Evolutionary conservation across 768 basidiomycete genomes (phyloP), one percentile per base, ranked within the genome.

Genomic region (Mycena crocata): DNA sequence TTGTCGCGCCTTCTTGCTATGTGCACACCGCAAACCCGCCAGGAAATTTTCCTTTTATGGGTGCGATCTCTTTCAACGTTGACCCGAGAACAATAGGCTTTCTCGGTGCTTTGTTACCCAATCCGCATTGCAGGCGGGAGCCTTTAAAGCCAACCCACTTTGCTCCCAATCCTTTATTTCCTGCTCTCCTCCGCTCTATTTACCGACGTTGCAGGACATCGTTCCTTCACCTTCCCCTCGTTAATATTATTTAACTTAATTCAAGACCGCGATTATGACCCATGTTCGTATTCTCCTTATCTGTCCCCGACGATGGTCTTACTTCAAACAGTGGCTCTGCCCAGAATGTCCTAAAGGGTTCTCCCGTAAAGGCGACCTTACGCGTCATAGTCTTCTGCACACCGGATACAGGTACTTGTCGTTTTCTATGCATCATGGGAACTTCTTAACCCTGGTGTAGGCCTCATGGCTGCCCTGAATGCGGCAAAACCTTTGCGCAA

Each of bases 401-500:
- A 77, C 76, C 23, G 85, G 84, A 26, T 71, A 79, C 48, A 88
- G 81, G 90, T 90, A 74, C 72, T n/a, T n/a, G 81, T 75, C 55
- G 6, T 78, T 68, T 34, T 50, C 46, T n/a, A 45, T 13, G 24
- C 23, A 32, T 30, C 23, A 24, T 57, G 12, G 23, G 42, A 57
- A 26, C 17, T 40, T 46, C 28, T 19, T 48, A 13, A 48, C 42
- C 24, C 62, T 26, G 31, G 51, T 52, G 24, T 55, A 92, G 91
- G 56, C 86, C 85, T 8, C 80, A 87, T 65, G 60, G 72, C 3
- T 93, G 91, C 72, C 66, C 73, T 42, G 72, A 75, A 7, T 93
- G 92, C 71, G 76, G 75, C 6, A 90, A 86, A 72, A 69, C 71
- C 1, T 93, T 93, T 72, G 76, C 85, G 12, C 92, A 93, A 75